Conservation (phyloP, 2,329 filamentous ascomycete species). For the Penicillium digitatum region DNA sequence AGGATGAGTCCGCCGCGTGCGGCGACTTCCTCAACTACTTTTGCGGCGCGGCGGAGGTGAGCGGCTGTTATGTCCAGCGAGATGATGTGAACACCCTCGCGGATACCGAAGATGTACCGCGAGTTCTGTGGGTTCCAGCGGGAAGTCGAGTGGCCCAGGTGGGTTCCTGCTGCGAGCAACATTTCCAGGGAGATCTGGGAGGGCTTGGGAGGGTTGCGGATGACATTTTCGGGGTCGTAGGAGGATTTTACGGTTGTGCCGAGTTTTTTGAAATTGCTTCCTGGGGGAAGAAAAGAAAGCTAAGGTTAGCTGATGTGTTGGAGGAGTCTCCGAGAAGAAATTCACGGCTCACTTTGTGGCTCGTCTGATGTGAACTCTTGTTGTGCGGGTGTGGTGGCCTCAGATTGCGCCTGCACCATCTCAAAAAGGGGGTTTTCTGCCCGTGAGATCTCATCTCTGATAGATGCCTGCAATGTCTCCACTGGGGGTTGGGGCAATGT, state of each 20-base stretch:
- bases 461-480: slow-evolving; percentile 23
- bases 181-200: slow-evolving; percentile 85
- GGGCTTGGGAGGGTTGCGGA: slow-evolving; percentile 69
- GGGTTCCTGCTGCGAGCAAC: slow-evolving; percentile 78
- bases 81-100: slow-evolving; percentile 88
- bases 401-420: slow-evolving; percentile 10
- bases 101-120: slow-evolving; percentile 86
- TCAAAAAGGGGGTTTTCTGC: slow-evolving; percentile 16
- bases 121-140: slow-evolving; percentile 94
- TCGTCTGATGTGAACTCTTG: neutral
- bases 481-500: slow-evolving; percentile 25
- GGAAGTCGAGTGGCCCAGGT: slow-evolving; percentile 85
- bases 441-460: slow-evolving; percentile 1
- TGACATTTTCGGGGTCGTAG: slow-evolving; percentile 34
- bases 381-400: neutral
- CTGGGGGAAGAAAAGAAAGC: slow-evolving; percentile 17
- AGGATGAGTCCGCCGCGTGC: slow-evolving; percentile 79
- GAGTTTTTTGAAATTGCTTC: slow-evolving; percentile 30
- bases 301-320: neutral
- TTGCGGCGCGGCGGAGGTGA: slow-evolving; percentile 86
- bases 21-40: slow-evolving; percentile 82
- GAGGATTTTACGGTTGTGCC: slow-evolving; percentile 27
- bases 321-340: neutral
- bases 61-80: slow-evolving; percentile 83
- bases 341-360: slow-evolving; percentile 27